phyloP scores from a whole-genome alignment of 805 yeast species.

The Tetrapisispora nanseiensis region DNA sequence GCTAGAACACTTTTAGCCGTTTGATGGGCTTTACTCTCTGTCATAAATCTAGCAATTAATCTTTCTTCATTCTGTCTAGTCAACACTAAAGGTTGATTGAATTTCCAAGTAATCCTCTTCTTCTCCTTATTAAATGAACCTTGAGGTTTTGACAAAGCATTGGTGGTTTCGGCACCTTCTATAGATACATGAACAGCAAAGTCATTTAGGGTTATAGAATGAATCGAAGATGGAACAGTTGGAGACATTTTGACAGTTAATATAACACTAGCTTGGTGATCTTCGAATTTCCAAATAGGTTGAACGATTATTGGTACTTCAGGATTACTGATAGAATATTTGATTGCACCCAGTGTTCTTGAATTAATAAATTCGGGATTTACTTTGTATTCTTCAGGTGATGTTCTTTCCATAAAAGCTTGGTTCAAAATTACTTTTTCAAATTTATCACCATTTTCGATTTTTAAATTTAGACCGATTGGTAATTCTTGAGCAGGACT shows the following conservation, averaged over 20 bases:
- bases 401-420: slow-evolving; percentile 43
- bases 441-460: slow-evolving; percentile 34
- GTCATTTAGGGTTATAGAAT: slow-evolving; percentile 26
- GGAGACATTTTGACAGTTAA: slow-evolving; percentile 43
- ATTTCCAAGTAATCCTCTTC: slow-evolving; percentile 81
- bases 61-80: slow-evolving; percentile 43
- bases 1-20: slow-evolving; percentile 64
- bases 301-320: slow-evolving; percentile 61
- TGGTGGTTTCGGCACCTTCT: slow-evolving; percentile 50
- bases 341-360: slow-evolving; percentile 71
- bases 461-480: slow-evolving; percentile 34
- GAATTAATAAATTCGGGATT: slow-evolving; percentile 44
- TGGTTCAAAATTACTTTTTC: slow-evolving; percentile 44
- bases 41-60: slow-evolving; percentile 77
- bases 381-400: slow-evolving; percentile 34
- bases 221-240: slow-evolving; percentile 31
- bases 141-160: slow-evolving; percentile 84
- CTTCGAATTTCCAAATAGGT: slow-evolving; percentile 87
- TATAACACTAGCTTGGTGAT: slow-evolving; percentile 76
- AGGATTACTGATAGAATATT: slow-evolving; percentile 50
- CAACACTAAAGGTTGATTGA: slow-evolving; percentile 35
- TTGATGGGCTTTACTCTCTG: slow-evolving; percentile 61
- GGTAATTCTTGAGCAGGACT: slow-evolving; percentile 31
- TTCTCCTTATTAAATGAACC: slow-evolving; percentile 85
- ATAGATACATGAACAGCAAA: slow-evolving; percentile 44